Evolutionary conservation across 2,329 filamentous ascomycete genomes (phyloP).

Genomic region (Ustulina deusta): DNA sequence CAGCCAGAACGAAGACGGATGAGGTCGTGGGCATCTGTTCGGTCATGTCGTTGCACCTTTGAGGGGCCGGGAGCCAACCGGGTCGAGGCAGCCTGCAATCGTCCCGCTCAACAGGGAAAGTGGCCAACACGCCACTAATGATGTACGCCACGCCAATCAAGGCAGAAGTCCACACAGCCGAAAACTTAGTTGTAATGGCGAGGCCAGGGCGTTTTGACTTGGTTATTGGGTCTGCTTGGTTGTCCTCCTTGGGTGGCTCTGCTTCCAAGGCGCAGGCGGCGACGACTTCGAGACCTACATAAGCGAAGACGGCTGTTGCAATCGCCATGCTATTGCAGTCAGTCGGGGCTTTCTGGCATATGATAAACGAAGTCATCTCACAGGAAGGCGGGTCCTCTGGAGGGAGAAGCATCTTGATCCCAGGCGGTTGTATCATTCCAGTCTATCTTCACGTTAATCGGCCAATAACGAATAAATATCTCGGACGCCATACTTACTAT

Average conservation of each 20-base stretch:
- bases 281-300: not conserved
- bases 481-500: too few species aligned
- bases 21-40: not conserved
- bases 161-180: slow-evolving; percentile 41
- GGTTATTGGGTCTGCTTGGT: not conserved
- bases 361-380: too few species aligned
- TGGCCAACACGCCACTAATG: slow-evolving; percentile 45
- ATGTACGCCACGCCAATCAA: slow-evolving; percentile 48
- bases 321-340: not conserved
- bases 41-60: not conserved
- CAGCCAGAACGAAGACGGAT: slow-evolving; percentile 4
- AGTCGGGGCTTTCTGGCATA: not conserved
- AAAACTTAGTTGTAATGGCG: not conserved
- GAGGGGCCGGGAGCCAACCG: slow-evolving; percentile 40
- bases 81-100: slow-evolving; percentile 45
- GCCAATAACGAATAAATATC: too few species aligned
- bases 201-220: not conserved
- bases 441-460: too few species aligned
- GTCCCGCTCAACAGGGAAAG: slow-evolving; percentile 44
- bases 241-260: not conserved
- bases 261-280: not conserved
- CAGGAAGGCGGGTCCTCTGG: too few species aligned
- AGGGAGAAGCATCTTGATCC: too few species aligned
- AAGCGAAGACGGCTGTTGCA: not conserved
- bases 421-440: too few species aligned